Percentiles rank a stretch among this genome's conserved stretches.
These are phyloP conservation scores for Davidsoniella neocaledoniae DNA, from an alignment of 2,329 filamentous ascomycete species.

Conservation along the genomic window DNA sequence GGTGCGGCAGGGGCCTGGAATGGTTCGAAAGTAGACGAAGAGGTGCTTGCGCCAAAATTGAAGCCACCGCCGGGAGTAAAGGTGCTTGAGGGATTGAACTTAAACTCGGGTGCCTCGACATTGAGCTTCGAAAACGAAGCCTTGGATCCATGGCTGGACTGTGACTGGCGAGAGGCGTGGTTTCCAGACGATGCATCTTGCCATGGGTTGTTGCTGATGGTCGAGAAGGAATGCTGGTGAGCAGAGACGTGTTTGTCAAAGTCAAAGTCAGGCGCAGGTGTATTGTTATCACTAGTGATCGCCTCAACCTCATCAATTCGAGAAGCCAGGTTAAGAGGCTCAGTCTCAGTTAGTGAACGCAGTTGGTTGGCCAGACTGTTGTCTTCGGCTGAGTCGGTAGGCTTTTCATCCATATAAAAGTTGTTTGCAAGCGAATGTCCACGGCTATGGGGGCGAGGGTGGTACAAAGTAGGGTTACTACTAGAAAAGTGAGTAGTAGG, in stretches of 20 bases:
- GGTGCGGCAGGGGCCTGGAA: conserved; percentile 26
- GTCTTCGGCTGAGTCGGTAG: conserved; percentile 23
- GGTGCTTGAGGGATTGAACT: conserved; percentile 43
- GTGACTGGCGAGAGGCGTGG: conserved; percentile 21
- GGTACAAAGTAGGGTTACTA: conserved; percentile 43
- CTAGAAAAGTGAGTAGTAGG: conserved; percentile 29
- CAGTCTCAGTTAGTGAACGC: conserved; percentile 24
- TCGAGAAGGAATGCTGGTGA: conserved; percentile 40
- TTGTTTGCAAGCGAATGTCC: conserved; percentile 55
- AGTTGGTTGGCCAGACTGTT: conserved; percentile 23
- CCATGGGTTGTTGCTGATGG: conserved; percentile 44
- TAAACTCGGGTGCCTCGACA: conserved; percentile 77
- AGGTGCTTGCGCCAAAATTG: conserved; percentile 23
- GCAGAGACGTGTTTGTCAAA: conserved; percentile 27
- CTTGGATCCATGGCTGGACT: conserved; percentile 47
- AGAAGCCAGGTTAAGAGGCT: conserved; percentile 16
- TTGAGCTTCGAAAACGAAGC: conserved; percentile 67
- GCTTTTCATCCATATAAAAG: conserved; percentile 39
- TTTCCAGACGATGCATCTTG: conserved; percentile 30
- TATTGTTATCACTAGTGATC: conserved; percentile 50
- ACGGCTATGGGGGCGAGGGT: conserved; percentile 57
- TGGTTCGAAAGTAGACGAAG: conserved; percentile 30
- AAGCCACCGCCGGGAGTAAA: conserved; percentile 30
- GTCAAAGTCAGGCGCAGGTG: conserved; percentile 39
- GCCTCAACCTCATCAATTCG: conserved; percentile 46